Percentiles rank a stretch among this genome's conserved stretches.
Evolutionary conservation across 129 eudicot genomes (phyloP).

Genomic region (Artemisia tridentata): DNA sequence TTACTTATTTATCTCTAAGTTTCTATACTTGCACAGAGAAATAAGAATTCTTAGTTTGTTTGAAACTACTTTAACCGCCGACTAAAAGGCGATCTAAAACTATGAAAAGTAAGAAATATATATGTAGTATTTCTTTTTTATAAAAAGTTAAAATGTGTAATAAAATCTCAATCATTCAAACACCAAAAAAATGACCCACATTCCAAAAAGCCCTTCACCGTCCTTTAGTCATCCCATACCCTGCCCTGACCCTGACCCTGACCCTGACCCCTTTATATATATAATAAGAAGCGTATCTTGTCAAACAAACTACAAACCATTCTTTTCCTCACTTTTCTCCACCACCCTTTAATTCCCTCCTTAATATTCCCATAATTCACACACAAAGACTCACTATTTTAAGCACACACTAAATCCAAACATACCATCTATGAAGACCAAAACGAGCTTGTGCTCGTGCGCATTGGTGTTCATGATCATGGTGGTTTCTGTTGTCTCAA

Average conservation of each 20-base stretch:
- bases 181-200: constrained; percentile 22
- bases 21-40: too few relatives aligned
- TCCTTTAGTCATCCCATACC: constrained; percentile 30
- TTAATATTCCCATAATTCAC: constrained; percentile 21
- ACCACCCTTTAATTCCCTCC: constrained; percentile 27
- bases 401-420: constrained; percentile 14
- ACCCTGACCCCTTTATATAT: constrained; percentile 10
- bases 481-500: constrained; percentile 19
- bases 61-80: too few relatives aligned
- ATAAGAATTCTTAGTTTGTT: too few relatives aligned
- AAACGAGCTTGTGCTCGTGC: constrained; percentile 9
- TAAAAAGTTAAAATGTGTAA: neutral
- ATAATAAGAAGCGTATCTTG: constrained; percentile 30
- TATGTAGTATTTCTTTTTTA: too few relatives aligned
- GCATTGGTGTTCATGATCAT: constrained; percentile 33
- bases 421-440: constrained; percentile 20
- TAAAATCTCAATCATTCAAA: constrained; percentile 31
- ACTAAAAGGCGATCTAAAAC: too few relatives aligned
- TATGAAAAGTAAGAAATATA: too few relatives aligned
- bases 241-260: neutral
- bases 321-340: constrained; percentile 29
- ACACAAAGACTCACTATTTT: constrained; percentile 12
- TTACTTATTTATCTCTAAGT: too few relatives aligned
- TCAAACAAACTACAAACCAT: constrained; percentile 29
- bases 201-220: constrained; percentile 42